Evolutionary conservation across 2,329 filamentous ascomycete species (phyloP).

Genomic region (Fusarium xylarioides): DNA sequence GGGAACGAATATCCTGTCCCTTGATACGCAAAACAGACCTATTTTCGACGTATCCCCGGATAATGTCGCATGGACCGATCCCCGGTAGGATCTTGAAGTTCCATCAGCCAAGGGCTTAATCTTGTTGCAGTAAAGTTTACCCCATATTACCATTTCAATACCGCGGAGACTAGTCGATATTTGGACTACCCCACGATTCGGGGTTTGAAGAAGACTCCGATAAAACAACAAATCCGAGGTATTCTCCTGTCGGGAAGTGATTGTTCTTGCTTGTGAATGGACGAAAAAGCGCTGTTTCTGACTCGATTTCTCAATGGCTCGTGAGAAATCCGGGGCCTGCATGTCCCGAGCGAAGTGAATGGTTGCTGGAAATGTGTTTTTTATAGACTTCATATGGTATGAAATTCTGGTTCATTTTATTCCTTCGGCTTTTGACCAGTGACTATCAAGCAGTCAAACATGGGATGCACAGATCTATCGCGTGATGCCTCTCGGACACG

Average conservation of each 20-base stretch:
- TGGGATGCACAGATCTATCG: conserved; percentile 43
- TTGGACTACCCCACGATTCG: background rate
- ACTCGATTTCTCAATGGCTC: background rate
- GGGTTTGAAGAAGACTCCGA: background rate
- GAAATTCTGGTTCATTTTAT: fast-evolving
- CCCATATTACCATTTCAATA: background rate
- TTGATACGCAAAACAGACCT: background rate
- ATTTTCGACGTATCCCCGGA: background rate
- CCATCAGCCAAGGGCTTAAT: background rate
- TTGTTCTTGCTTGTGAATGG: fast-evolving
- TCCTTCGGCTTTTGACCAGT: conserved; percentile 42
- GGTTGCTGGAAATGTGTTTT: fast-evolving
- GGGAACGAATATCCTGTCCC: background rate
- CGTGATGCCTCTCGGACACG: conserved; percentile 36
- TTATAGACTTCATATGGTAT: fast-evolving
- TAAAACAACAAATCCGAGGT: background rate
- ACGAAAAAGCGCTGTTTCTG: fast-evolving
- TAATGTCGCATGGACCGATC: background rate
- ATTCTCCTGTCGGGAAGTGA: fast-evolving
- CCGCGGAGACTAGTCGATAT: conserved; percentile 19
- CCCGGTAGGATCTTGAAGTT: background rate
- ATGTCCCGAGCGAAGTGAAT: background rate
- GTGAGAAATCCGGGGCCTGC: background rate
- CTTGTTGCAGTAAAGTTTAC: background rate
- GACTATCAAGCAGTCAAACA: conserved; percentile 45